Evolutionary conservation across 2,329 filamentous ascomycete species (phyloP).

Genomic region (Colletotrichum spaethianum): DNA sequence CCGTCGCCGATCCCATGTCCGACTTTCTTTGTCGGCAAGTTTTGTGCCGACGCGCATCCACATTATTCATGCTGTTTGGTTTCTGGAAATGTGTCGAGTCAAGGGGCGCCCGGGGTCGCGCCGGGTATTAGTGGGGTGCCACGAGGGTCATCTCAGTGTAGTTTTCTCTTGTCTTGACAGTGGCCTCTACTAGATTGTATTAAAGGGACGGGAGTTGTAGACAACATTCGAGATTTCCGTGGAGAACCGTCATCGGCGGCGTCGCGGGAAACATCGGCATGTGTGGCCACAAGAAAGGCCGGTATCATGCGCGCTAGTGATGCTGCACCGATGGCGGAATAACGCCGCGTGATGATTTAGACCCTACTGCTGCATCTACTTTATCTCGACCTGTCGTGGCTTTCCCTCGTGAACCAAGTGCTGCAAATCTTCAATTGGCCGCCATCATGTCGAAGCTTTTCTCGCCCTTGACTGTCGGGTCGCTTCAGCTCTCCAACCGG

Average conservation of each 20-base stretch:
- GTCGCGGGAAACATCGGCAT: background rate
- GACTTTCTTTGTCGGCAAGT: conserved; percentile 37
- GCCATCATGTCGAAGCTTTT: conserved; percentile 41
- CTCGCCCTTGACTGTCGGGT: conserved; percentile 41
- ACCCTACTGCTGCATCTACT: background rate
- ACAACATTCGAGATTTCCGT: background rate
- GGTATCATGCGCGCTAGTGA: conserved; percentile 1
- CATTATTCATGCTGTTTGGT: background rate
- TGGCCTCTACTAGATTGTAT: background rate
- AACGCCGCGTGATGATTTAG: background rate
- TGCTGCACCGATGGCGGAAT: background rate
- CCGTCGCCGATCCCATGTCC: conserved; percentile 21
- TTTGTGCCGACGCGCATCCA: conserved; percentile 38
- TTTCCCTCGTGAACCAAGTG: background rate
- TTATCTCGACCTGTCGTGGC: background rate
- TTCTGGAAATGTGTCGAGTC: background rate
- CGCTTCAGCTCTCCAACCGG: conserved; percentile 41
- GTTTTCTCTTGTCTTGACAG: background rate
- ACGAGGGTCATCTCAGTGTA: background rate
- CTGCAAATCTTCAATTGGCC: too few species aligned
- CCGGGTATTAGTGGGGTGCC: background rate
- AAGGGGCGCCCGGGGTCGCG: background rate
- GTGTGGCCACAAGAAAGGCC: background rate
- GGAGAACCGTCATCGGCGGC: background rate
- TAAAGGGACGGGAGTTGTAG: background rate